Evolutionary conservation across 371 early-diverging fungal species (phyloP).

Genomic region (Dinochytrium kinnereticum): DNA sequence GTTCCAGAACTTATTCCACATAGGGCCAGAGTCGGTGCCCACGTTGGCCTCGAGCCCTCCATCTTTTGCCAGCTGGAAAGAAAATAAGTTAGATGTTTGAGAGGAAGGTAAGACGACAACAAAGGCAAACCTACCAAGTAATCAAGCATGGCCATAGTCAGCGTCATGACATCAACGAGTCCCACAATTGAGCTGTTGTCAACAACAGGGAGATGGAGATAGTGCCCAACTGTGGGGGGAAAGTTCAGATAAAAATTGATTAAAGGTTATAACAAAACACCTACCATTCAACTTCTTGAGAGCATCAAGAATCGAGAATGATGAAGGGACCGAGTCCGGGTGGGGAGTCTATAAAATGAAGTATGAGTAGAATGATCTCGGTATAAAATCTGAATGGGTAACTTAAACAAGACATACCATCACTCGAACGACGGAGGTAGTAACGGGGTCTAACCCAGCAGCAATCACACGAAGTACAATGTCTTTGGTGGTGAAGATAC

Average conservation of each 20-base stretch:
- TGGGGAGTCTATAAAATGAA: constrained; percentile 75
- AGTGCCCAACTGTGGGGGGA: constrained; percentile 78
- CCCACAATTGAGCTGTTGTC: constrained; percentile 68
- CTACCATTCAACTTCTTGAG: constrained; percentile 91
- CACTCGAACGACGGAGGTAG: constrained; percentile 92
- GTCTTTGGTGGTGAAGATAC: constrained; percentile 95
- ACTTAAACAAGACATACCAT: constrained; percentile 64
- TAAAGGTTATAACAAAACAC: not conserved
- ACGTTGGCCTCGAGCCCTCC: not conserved
- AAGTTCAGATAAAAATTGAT: not conserved
- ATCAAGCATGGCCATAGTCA: constrained; percentile 68
- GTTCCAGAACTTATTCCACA: constrained; percentile 62
- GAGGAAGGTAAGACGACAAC: constrained; percentile 56
- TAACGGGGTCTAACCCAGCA: constrained; percentile 87
- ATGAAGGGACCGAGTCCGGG: constrained; percentile 86
- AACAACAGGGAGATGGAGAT: constrained; percentile 93
- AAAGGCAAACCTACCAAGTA: constrained; percentile 60
- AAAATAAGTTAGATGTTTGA: not conserved
- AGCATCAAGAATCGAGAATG: constrained; percentile 88
- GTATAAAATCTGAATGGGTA: not conserved
- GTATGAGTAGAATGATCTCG: not conserved
- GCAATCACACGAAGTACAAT: constrained; percentile 96
- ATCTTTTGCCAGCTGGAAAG: constrained; percentile 15
- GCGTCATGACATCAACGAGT: constrained; percentile 88
- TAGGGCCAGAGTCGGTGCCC: constrained; percentile 39